phyloP scores from a whole-genome alignment of 257 asterid species.

The Primulina eburnea region DNA sequence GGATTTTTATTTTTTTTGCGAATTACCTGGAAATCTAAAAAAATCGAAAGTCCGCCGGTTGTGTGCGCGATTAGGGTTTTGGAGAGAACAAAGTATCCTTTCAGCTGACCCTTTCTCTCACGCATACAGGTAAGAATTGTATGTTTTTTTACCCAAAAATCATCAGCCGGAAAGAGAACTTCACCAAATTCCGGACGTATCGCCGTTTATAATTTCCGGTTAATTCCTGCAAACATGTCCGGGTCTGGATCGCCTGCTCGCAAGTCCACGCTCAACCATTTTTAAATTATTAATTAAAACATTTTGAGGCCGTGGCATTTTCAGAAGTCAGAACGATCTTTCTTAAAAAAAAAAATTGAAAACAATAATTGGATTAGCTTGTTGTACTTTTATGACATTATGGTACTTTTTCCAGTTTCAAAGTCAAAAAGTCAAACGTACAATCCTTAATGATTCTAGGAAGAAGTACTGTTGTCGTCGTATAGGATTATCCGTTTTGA shows the following conservation, averaged over 20 bases:
- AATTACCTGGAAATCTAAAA: constrained; percentile 12
- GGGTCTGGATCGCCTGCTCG: constrained; percentile 44
- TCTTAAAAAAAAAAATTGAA: no score
- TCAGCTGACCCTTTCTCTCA: constrained; percentile 29
- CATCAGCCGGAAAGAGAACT: constrained; percentile 35
- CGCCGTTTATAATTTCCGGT: constrained; percentile 47
- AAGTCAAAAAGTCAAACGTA: no score
- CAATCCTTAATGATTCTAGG: no score
- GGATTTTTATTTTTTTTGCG: background rate
- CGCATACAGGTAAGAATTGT: constrained; percentile 30
- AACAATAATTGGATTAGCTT: background rate
- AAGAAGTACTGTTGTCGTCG: no score
- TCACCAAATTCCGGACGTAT: constrained; percentile 51
- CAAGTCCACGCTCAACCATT: constrained; percentile 30
- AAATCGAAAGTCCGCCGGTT: constrained; percentile 13
- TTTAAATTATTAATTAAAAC: background rate
- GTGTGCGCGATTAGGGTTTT: constrained; percentile 32
- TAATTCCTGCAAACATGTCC: constrained; percentile 46
- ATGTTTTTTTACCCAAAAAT: constrained; percentile 36
- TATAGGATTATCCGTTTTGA: no score
- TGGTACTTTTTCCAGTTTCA: no score
- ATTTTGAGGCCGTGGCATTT: background rate
- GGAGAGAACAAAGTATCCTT: constrained; percentile 10
- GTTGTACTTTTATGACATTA: no score
- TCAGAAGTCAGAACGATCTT: background rate